A percentile compares a stretch with the other conserved stretches of the same genome.
phyloP scores from a whole-genome alignment of 2,329 filamentous ascomycete species.

The Gyromitra esculenta region DNA sequence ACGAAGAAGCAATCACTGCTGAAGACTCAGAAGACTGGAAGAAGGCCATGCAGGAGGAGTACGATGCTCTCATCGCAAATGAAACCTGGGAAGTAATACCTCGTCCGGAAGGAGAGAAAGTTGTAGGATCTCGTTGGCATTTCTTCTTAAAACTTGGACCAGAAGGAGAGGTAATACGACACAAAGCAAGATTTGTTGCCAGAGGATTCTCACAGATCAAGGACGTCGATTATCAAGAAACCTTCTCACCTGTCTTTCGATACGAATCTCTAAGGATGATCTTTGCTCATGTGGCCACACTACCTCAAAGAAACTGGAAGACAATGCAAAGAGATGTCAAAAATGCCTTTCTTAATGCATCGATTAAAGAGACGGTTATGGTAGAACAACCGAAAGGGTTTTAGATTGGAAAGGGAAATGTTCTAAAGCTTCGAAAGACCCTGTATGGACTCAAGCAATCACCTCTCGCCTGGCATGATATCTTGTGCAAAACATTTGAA shows the following conservation, averaged over 20 bases:
- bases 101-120: not conserved
- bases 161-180: not conserved
- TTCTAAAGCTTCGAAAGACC: not conserved
- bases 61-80: not conserved
- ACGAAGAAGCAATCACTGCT: not conserved
- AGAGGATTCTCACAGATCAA: not conserved
- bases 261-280: not conserved
- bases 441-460: not conserved
- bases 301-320: not conserved
- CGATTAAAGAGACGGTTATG: not conserved
- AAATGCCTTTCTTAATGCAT: not conserved
- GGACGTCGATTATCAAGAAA: not conserved
- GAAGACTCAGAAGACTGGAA: not conserved
- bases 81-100: not conserved
- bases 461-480: not conserved
- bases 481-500: too few species aligned
- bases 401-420: not conserved
- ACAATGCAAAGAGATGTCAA: not conserved
- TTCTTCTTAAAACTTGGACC: not conserved
- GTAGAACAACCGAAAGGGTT: not conserved
- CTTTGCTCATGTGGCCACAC: not conserved
- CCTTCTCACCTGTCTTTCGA: not conserved
- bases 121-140: not conserved
- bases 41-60: not conserved
- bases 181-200: conserved; percentile 9